Conservation (phyloP, 345 rosid genomes). For the Raphanus raphanistrum region DNA sequence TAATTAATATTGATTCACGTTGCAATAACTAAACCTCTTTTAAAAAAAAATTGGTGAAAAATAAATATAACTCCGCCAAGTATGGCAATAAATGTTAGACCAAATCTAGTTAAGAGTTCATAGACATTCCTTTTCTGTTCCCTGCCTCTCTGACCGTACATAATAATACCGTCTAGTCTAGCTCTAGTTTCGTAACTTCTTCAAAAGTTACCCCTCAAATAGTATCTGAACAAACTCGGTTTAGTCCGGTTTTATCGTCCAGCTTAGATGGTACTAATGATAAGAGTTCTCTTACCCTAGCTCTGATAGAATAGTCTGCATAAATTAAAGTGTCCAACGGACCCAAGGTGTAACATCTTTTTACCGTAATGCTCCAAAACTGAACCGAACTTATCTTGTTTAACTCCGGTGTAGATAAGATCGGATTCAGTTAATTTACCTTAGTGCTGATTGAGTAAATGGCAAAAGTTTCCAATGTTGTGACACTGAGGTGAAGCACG, state of each 20-base stretch:
- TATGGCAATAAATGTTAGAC: slow-evolving; percentile 33
- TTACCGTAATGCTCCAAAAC: background rate
- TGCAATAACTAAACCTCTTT: slow-evolving; percentile 33
- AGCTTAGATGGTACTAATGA: background rate
- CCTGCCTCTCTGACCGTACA: slow-evolving; percentile 5
- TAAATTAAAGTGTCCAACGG: slow-evolving; percentile 36
- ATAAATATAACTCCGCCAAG: slow-evolving; percentile 5
- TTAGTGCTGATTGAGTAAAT: slow-evolving; percentile 80
- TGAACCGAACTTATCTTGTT: background rate
- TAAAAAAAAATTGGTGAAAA: slow-evolving; percentile 12
- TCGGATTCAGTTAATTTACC: slow-evolving; percentile 43
- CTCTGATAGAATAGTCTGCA: slow-evolving; percentile 50
- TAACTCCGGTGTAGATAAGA: background rate
- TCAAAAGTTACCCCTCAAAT: slow-evolving; percentile 4
- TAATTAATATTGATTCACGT: background rate
- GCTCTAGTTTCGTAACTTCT: slow-evolving; percentile 1
- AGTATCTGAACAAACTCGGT: background rate
- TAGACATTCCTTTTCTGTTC: slow-evolving; percentile 36
- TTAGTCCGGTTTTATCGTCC: background rate
- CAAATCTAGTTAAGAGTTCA: slow-evolving; percentile 33
- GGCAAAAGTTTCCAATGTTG: slow-evolving; percentile 52
- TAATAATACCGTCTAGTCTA: slow-evolving; percentile 1
- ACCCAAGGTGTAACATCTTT: slow-evolving; percentile 29
- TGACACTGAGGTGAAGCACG: slow-evolving; percentile 74
- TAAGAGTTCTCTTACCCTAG: slow-evolving; percentile 46